Evolutionary conservation across 1,284 basidiomycete genomes (phyloP).

Genomic region (Anthracocystis walkeri): DNA sequence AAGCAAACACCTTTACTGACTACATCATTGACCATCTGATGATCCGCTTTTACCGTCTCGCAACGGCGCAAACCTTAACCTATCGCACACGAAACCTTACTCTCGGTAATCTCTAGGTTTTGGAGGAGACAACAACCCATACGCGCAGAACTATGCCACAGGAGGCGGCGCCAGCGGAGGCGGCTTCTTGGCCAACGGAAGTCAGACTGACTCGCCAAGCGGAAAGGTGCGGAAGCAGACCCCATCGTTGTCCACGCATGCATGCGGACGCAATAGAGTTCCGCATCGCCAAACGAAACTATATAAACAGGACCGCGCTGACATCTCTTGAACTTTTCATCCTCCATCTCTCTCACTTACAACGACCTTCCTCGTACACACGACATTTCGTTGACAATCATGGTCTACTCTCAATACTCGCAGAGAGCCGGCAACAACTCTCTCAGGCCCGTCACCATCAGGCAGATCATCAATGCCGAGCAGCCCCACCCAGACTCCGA

Average conservation of each 20-base stretch:
- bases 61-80: neutral
- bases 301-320: conserved; percentile 4
- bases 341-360: neutral
- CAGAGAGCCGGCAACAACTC: conserved; percentile 61
- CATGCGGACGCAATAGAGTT: neutral
- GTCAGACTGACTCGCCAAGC: conserved; percentile 51
- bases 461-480: conserved; percentile 80
- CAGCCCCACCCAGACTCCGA: conserved; percentile 90
- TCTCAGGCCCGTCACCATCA: conserved; percentile 85
- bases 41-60: neutral
- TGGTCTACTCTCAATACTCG: conserved; percentile 9
- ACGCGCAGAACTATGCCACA: conserved; percentile 57
- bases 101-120: conserved; percentile 6
- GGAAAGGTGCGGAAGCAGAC: conserved; percentile 33
- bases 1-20: neutral
- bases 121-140: conserved; percentile 50
- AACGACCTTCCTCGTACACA: neutral
- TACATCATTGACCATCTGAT: neutral
- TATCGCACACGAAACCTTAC: neutral
- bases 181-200: conserved; percentile 53
- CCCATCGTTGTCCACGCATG: neutral
- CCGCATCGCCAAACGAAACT: neutral
- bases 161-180: conserved; percentile 55
- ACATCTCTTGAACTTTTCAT: neutral
- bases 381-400: neutral